Evolutionary conservation across 495 filamentous ascomycete species (phyloP), one percentile per base, ranked within the genome.

Genomic region (Recurvomyces mirabilis): DNA sequence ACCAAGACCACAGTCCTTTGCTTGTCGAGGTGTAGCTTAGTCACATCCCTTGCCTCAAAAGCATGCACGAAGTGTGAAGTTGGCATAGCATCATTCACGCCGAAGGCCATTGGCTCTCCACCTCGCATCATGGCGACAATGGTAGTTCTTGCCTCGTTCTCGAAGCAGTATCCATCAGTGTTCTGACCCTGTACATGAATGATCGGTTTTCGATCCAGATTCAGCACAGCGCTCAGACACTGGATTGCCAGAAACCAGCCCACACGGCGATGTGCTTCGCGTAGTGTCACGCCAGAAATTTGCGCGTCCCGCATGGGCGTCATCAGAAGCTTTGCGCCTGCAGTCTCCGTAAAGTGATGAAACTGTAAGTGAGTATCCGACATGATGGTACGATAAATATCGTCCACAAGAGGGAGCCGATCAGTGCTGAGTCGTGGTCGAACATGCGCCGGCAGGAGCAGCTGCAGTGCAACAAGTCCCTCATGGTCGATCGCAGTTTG

Each of bases 111-210:
- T 11, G 78, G 64, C 55, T 80, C 76, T 20, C 78, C 78, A 15
- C 73, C 78, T 22, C 78, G 73, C 78, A 82, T 80, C 19, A 82
- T 57, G 0, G 75, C 59, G 11, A 82, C 66, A 32, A 83, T 80
- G 13, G 67, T 48, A 3, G 75, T 81, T 15, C 60, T 46, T 7
- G 60, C 5, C 57, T 83, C 74, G 30, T 69, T 26, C 0, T 42
- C 28, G 6, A 82, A 66, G 9, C 68, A 68, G 53, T 76, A 65
- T n/a, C 78, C 77, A 1, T 21, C 48, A 2, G 63, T 71, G 6
- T 30, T 13, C 33, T 70, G 45, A 20, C 69, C 73, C 39, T 41
- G 37, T 1, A 79, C 73, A 47, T 82, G 73, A 5, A 47, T 41
- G 32, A 79, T 79, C 0, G 47, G 5, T 38, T 63, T 68, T 26